Base-by-base conservation (phyloP, 257 asterid genomes). In the Rehmannia glutinosa region DNA sequence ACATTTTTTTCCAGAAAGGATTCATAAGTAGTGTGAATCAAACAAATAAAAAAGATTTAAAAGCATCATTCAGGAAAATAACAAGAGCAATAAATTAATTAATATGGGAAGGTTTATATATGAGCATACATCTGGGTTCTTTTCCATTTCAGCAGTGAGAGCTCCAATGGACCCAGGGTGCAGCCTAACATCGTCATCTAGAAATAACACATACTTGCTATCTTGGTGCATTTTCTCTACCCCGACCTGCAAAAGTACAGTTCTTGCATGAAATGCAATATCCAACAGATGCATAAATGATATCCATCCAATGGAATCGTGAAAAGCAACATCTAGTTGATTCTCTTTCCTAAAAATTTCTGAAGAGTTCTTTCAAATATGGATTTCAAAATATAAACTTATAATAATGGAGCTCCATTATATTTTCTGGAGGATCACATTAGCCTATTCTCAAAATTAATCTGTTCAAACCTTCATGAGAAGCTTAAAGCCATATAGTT, bases 91-190 rank as follows among this genome's bases (percentile, higher is more conserved):
- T 47, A 36, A 58, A 56, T 58, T 33, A 6, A 27, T 13, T 25
- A 50, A 47, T 24, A 39, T 52, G 30, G 20, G 39, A 38, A 41
- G 42, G 13, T 21, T 56, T 17, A 66, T 38, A 64, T 13, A 58
- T 49, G 39, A 66, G 38, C 67, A 43, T 77, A 88, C 96, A 77
- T 86, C 89, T 5, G 96, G 89, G 71, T 88, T 84, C 77, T 88
- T 86, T 63, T 78, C 86, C 96, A 88, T 88, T 73, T 88, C 91
- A 67, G 84, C 75, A 49, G 94, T 76, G 73, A 88, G 94, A 30
- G 94, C 87, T 73, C 96, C 89, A 69, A 88, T 82, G 8, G 96
- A 80, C 36, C 96, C 96, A 71, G 96, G 96, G 78, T 88, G 96
- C 76, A 88, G 78, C 84, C 94, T 88, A 71, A 84, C 96, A 75